Conservation (phyloP, 2,329 filamentous ascomycete genomes). For the Hymenoscyphus repandus region DNA sequence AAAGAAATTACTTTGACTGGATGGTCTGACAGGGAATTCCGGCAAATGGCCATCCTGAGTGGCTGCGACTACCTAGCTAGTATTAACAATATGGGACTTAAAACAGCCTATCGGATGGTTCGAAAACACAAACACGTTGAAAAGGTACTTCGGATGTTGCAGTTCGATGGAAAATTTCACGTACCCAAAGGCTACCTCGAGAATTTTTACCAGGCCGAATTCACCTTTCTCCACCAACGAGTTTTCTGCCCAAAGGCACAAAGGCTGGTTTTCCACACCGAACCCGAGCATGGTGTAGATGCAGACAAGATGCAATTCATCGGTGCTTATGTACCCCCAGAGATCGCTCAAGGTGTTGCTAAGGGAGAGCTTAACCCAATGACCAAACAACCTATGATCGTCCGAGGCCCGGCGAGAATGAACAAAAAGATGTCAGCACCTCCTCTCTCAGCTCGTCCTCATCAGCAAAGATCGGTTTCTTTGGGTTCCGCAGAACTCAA, state of each 20-base stretch:
- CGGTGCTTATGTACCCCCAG: constrained; percentile 64
- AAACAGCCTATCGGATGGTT: constrained; percentile 87
- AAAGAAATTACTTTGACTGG: constrained; percentile 84
- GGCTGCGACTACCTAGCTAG: constrained; percentile 93
- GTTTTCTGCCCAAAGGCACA: constrained; percentile 78
- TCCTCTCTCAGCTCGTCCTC: constrained; percentile 18
- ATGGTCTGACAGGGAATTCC: constrained; percentile 88
- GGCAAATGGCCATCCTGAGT: constrained; percentile 92
- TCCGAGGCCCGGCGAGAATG: constrained; percentile 26
- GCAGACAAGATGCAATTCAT: constrained; percentile 75
- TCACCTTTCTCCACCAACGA: constrained; percentile 90
- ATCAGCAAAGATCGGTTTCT: constrained; percentile 22
- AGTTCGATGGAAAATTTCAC: constrained; percentile 81
- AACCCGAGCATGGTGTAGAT: constrained; percentile 56
- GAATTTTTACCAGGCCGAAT: constrained; percentile 78
- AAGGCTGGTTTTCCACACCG: constrained; percentile 69
- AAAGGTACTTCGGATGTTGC: constrained; percentile 71
- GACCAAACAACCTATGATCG: constrained; percentile 59
- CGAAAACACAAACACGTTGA: constrained; percentile 87
- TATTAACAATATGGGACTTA: constrained; percentile 80
- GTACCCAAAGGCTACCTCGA: constrained; percentile 78
- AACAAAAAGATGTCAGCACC: constrained; percentile 17
- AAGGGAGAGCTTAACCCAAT: constrained; percentile 82
- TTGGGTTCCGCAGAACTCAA: constrained; percentile 43
- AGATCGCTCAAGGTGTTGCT: constrained; percentile 69